Conservation (phyloP, 768 basidiomycete species). For the Leucocoprinus birnbaumii region DNA sequence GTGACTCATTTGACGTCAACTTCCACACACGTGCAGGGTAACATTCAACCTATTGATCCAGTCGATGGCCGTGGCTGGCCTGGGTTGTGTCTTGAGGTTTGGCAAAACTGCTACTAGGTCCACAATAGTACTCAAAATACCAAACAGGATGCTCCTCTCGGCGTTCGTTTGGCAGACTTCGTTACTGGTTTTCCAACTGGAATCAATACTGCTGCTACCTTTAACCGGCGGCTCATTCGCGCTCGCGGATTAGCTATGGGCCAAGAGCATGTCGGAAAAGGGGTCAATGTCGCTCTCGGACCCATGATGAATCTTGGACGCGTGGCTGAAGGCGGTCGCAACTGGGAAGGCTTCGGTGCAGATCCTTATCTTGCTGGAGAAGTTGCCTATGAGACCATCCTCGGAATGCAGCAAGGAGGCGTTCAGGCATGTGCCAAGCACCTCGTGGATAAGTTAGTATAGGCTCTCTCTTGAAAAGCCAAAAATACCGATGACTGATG, state of each 20-base stretch:
- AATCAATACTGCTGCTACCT: conserved; percentile 77
- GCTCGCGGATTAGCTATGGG: conserved; percentile 78
- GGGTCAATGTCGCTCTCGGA: conserved; percentile 75
- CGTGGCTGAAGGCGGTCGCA: conserved; percentile 77
- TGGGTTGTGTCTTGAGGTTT: conserved; percentile 69
- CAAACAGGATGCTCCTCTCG: conserved; percentile 64
- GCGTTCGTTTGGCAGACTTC: conserved; percentile 72
- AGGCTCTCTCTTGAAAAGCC: conserved; percentile 20
- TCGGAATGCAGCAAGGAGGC: conserved; percentile 76
- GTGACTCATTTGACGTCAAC: neutral
- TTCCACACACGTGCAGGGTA: too few relatives aligned
- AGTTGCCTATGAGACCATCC: conserved; percentile 72
- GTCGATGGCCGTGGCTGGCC: conserved; percentile 48
- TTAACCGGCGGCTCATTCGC: conserved; percentile 77
- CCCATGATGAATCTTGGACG: conserved; percentile 90
- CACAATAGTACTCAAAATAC: neutral
- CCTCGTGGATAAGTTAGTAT: conserved; percentile 68
- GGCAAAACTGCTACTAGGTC: conserved; percentile 7
- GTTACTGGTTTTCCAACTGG: conserved; percentile 83
- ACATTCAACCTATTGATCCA: conserved; percentile 49
- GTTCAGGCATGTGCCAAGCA: conserved; percentile 90
- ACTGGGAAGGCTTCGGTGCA: conserved; percentile 93
- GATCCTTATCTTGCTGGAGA: conserved; percentile 87
- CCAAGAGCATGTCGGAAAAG: conserved; percentile 80
- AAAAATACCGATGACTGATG: conserved; percentile 33